Evolutionary conservation across 2,329 filamentous ascomycete species (phyloP).

Genomic region (Mycosphaerella sp.): DNA sequence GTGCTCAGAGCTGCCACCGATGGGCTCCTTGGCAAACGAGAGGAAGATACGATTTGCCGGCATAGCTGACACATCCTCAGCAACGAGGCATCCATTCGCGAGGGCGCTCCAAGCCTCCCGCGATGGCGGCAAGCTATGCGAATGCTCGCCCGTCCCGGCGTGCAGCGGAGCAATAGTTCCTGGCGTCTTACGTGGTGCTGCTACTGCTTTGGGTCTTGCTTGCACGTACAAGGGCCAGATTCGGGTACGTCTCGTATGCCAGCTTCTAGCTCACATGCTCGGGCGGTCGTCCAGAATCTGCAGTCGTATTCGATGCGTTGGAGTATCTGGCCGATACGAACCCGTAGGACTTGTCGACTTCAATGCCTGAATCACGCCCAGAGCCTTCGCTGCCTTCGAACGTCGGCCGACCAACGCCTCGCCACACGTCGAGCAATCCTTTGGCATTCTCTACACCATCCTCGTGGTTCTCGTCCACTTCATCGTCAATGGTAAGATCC

Average conservation of each 20-base stretch:
- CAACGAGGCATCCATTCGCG: not conserved
- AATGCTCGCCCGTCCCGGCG: not conserved
- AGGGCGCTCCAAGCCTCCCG: not conserved
- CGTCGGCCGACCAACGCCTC: slow-evolving; percentile 17
- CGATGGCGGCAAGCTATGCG: not conserved
- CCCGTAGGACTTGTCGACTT: slow-evolving; percentile 23
- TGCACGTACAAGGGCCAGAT: not conserved
- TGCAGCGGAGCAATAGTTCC: not conserved
- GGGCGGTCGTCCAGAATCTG: slow-evolving; percentile 18
- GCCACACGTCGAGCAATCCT: slow-evolving; percentile 28
- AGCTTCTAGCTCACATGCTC: slow-evolving; percentile 9
- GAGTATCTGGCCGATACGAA: slow-evolving; percentile 9
- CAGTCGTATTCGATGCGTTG: slow-evolving; percentile 7
- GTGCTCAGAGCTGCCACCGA: too few species aligned
- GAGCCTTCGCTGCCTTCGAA: slow-evolving; percentile 23
- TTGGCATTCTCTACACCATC: slow-evolving; percentile 23
- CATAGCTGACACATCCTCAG: not conserved
- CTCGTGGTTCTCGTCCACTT: slow-evolving; percentile 13
- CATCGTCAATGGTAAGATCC: slow-evolving; percentile 26
- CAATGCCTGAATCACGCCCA: slow-evolving; percentile 31
- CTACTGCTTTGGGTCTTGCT: not conserved
- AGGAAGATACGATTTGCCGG: not conserved
- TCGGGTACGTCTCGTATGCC: not conserved
- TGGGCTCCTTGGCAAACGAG: not conserved
- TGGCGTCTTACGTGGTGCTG: not conserved